Evolutionary conservation across 2,329 filamentous ascomycete species (phyloP).

Genomic region (Neonectria sp.): DNA sequence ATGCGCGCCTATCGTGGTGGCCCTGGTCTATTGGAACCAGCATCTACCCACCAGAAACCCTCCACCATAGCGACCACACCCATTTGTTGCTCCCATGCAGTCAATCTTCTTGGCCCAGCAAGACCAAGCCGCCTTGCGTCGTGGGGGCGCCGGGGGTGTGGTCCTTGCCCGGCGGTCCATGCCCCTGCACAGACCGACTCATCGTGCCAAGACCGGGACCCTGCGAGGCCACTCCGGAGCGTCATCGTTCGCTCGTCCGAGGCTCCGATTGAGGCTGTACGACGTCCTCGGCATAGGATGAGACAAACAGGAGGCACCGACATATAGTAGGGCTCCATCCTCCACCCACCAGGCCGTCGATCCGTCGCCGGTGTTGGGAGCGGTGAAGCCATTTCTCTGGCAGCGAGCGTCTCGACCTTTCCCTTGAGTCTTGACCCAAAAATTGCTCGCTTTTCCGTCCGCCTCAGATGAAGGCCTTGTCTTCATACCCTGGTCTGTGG

Average conservation of each 20-base stretch:
- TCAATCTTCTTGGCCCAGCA: constrained; percentile 44
- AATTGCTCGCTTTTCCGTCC: constrained; percentile 12
- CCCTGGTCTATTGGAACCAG: constrained; percentile 31
- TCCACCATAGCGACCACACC: neutral
- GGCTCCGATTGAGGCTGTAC: constrained; percentile 38
- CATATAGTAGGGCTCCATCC: constrained; percentile 20
- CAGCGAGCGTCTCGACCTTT: constrained; percentile 4
- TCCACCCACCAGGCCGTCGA: constrained; percentile 12
- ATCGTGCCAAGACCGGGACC: constrained; percentile 34
- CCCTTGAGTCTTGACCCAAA: neutral
- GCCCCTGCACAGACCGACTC: constrained; percentile 44
- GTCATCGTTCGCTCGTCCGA: constrained; percentile 39
- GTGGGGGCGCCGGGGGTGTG: constrained; percentile 39
- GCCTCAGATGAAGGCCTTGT: constrained; percentile 10
- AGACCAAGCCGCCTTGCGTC: constrained; percentile 31
- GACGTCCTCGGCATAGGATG: constrained; percentile 10
- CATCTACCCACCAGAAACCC: constrained; percentile 22
- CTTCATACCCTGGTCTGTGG: constrained; percentile 29
- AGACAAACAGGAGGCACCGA: constrained; percentile 17
- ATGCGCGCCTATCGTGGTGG: constrained; percentile 36
- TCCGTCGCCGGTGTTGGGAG: constrained; percentile 10
- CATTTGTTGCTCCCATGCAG: constrained; percentile 29
- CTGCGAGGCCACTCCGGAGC: constrained; percentile 28
- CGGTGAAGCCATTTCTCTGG: constrained; percentile 23
- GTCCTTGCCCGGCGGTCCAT: constrained; percentile 34